Evolutionary conservation across 805 yeast species (phyloP).

Genomic region (Wickerhamiella azymoides): DNA sequence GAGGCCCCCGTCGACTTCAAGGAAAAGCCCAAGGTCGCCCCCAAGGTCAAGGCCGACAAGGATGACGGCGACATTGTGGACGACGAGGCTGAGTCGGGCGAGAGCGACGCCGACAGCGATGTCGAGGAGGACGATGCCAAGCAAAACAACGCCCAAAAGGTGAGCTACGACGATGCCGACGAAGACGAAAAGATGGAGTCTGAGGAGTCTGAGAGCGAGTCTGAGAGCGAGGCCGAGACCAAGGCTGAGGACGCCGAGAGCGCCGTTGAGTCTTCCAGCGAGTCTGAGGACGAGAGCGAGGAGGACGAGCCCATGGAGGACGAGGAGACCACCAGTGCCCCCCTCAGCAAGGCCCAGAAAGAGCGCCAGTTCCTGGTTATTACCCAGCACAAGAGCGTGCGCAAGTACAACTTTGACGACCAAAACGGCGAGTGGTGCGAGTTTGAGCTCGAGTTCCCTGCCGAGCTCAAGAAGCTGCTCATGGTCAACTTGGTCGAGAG

Average conservation of each 20-base stretch:
- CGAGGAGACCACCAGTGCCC: not conserved
- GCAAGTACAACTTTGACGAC: slow-evolving; percentile 83
- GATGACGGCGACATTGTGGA: slow-evolving; percentile 25
- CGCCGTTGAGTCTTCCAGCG: slow-evolving; percentile 5
- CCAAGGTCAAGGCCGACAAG: slow-evolving; percentile 35
- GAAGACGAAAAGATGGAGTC: slow-evolving; percentile 22
- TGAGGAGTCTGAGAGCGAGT: slow-evolving; percentile 33
- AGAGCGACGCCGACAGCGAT: slow-evolving; percentile 84
- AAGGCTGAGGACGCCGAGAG: slow-evolving; percentile 8
- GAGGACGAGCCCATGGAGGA: slow-evolving; percentile 5
- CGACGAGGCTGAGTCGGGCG: slow-evolving; percentile 39
- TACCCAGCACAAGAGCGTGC: slow-evolving; percentile 55
- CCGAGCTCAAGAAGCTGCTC: slow-evolving; percentile 79
- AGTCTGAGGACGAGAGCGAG: slow-evolving; percentile 18
- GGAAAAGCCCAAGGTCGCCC: slow-evolving; percentile 27
- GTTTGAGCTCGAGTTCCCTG: slow-evolving; percentile 68
- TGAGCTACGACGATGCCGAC: slow-evolving; percentile 22
- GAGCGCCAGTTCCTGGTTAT: slow-evolving; percentile 79
- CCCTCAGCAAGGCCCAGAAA: slow-evolving; percentile 47
- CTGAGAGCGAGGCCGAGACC: slow-evolving; percentile 16
- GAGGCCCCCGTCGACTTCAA: slow-evolving; percentile 28
- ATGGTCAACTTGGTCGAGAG: slow-evolving; percentile 96
- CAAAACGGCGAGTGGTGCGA: slow-evolving; percentile 83
- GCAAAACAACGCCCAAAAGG: slow-evolving; percentile 44
- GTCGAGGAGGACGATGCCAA: slow-evolving; percentile 85